phyloP scores from a whole-genome alignment of 306 rosid species.

The Begonia masoniana region DNA sequence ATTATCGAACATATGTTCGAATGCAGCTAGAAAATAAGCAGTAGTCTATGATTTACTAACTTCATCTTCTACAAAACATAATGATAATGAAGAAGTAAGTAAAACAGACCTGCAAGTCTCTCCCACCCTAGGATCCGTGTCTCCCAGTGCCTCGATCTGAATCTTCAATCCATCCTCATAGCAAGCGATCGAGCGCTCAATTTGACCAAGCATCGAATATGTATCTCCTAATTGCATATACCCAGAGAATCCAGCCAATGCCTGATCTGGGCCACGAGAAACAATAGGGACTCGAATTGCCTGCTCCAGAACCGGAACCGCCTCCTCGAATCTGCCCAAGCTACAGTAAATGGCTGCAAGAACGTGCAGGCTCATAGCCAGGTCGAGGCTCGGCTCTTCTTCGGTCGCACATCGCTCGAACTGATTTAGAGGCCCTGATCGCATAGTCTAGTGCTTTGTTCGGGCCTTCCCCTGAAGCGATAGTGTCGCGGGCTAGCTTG shows the following conservation, averaged over 20 bases:
- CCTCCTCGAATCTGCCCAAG: constrained; percentile 86
- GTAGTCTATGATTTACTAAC: no score
- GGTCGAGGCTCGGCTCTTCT: constrained; percentile 74
- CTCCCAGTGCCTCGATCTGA: constrained; percentile 90
- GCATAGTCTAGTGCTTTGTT: constrained; percentile 80
- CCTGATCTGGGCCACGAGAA: constrained; percentile 60
- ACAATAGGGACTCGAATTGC: constrained; percentile 74
- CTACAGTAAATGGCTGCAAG: constrained; percentile 92
- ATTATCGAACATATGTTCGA: no score
- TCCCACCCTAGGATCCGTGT: constrained; percentile 89
- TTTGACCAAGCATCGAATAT: constrained; percentile 87
- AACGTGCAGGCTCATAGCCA: constrained; percentile 95
- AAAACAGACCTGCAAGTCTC: constrained; percentile 72
- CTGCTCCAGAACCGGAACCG: constrained; percentile 82
- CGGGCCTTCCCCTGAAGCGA: constrained; percentile 94
- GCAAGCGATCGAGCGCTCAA: constrained; percentile 62
- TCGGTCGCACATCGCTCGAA: constrained; percentile 81
- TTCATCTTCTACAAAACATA: no score
- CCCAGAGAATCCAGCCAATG: constrained; percentile 93
- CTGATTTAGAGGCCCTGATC: constrained; percentile 69
- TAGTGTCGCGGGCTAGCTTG: constrained; percentile 77
- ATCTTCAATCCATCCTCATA: constrained; percentile 86
- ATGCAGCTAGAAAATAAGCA: no score
- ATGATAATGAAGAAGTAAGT: background rate
- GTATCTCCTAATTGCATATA: constrained; percentile 95